Evolutionary conservation across 306 rosid genomes (phyloP).

Genomic region (Sesbania bispinosa): DNA sequence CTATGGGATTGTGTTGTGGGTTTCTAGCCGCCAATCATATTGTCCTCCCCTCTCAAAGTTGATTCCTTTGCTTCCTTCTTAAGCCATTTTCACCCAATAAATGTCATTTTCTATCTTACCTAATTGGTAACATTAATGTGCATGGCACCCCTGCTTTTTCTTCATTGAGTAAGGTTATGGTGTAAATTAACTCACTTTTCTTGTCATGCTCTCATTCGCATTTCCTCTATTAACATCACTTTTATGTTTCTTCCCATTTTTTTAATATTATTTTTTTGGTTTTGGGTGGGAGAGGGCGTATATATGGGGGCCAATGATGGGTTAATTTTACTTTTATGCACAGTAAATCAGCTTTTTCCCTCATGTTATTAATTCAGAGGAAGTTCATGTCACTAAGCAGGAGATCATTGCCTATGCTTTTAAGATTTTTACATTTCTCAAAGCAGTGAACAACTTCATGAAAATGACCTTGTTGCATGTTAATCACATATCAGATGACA

Average conservation of each 20-base stretch:
- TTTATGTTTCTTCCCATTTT: neutral
- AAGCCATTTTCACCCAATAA: slow-evolving; percentile 57
- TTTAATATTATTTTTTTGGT: neutral
- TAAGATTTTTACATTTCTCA: neutral
- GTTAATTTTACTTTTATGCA: neutral
- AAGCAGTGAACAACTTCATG: neutral
- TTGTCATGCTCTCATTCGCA: slow-evolving; percentile 4
- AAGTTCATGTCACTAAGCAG: slow-evolving; percentile 1
- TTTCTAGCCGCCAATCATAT: slow-evolving; percentile 45
- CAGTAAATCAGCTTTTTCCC: neutral
- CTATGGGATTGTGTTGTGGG: slow-evolving; percentile 33
- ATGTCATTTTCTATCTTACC: slow-evolving; percentile 41
- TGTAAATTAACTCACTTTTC: slow-evolving; percentile 24
- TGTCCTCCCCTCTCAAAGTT: slow-evolving; percentile 39
- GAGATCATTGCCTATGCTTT: slow-evolving; percentile 21
- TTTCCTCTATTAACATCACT: neutral
- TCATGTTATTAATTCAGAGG: neutral
- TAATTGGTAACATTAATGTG: slow-evolving; percentile 33
- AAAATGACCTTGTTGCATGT: neutral
- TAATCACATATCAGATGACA: neutral
- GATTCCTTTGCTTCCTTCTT: slow-evolving; percentile 78
- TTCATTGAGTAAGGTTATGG: slow-evolving; percentile 26
- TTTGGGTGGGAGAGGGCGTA: neutral
- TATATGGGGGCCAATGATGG: neutral
- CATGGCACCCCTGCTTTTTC: slow-evolving; percentile 13